phyloP scores from a whole-genome alignment of 768 basidiomycete genomes.

The Termitomyces sp. region DNA sequence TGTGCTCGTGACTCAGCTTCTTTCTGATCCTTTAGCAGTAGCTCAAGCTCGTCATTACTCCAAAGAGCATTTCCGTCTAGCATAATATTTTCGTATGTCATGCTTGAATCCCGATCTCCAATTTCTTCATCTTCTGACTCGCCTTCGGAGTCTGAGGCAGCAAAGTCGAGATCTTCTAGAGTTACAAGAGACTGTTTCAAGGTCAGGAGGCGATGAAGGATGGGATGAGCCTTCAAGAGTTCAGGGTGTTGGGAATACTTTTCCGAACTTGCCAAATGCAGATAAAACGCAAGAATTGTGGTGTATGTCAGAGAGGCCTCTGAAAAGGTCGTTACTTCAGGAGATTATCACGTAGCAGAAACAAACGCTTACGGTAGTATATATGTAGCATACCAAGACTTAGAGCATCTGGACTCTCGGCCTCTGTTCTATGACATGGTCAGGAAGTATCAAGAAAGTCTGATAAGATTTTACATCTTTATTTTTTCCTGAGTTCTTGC shows the following conservation, averaged over 20 bases:
- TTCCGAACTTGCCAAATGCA: conserved; percentile 73
- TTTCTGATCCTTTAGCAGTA: conserved; percentile 44
- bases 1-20: conserved; percentile 11
- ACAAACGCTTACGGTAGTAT: conserved; percentile 74
- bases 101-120: conserved; percentile 29
- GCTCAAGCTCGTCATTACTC: conserved; percentile 46
- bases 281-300: conserved; percentile 87
- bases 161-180: conserved; percentile 83
- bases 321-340: conserved; percentile 23
- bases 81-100: conserved; percentile 29
- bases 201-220: conserved; percentile 69
- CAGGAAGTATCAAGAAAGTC: neutral
- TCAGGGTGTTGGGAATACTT: conserved; percentile 59
- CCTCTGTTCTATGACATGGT: conserved; percentile 37
- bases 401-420: conserved; percentile 44
- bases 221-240: conserved; percentile 63
- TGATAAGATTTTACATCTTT: conserved; percentile 37
- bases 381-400: conserved; percentile 72
- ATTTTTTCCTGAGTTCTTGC: conserved; percentile 49
- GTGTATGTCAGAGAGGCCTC: conserved; percentile 89
- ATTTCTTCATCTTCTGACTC: conserved; percentile 40
- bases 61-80: conserved; percentile 39
- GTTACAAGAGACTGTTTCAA: conserved; percentile 79
- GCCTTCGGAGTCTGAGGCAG: conserved; percentile 34
- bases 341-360: neutral